phyloP scores from a whole-genome alignment of 1,284 basidiomycete species.

The Cryptococcus wingfieldii region DNA sequence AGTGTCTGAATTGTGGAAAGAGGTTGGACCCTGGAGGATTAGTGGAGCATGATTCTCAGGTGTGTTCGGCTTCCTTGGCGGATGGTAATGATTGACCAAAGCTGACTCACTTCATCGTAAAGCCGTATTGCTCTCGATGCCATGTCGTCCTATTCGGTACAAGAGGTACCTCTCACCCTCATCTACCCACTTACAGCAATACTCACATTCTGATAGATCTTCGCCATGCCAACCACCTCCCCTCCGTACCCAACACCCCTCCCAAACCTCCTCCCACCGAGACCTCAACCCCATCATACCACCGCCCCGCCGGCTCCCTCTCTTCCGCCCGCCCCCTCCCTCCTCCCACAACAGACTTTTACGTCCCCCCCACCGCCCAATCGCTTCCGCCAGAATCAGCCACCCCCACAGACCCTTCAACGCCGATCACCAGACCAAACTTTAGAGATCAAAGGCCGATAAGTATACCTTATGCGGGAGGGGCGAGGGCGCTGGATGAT shows the following conservation, averaged over 20 bases:
- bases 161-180: conserved; percentile 25
- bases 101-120: not conserved
- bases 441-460: conserved; percentile 33
- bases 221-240: conserved; percentile 32
- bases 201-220: conserved; percentile 31
- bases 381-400: conserved; percentile 15
- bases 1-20: conserved; percentile 47
- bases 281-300: conserved; percentile 6
- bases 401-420: conserved; percentile 15
- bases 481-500: conserved; percentile 31
- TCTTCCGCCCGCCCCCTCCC: conserved; percentile 14
- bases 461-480: conserved; percentile 31
- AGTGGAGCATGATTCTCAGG: conserved; percentile 45
- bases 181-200: not conserved
- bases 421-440: conserved; percentile 33
- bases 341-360: conserved; percentile 24
- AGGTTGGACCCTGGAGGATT: conserved; percentile 45
- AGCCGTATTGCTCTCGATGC: conserved; percentile 47
- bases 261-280: conserved; percentile 12
- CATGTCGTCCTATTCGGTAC: conserved; percentile 46
- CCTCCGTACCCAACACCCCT: conserved; percentile 4
- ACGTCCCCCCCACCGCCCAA: conserved; percentile 23
- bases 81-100: conserved; percentile 4
- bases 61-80: conserved; percentile 12
- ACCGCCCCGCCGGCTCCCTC: conserved; percentile 11